These are phyloP conservation scores for Sclerotinia nivalis DNA, from an alignment of 2,329 filamentous ascomycete genomes.

Conservation along the genomic window DNA sequence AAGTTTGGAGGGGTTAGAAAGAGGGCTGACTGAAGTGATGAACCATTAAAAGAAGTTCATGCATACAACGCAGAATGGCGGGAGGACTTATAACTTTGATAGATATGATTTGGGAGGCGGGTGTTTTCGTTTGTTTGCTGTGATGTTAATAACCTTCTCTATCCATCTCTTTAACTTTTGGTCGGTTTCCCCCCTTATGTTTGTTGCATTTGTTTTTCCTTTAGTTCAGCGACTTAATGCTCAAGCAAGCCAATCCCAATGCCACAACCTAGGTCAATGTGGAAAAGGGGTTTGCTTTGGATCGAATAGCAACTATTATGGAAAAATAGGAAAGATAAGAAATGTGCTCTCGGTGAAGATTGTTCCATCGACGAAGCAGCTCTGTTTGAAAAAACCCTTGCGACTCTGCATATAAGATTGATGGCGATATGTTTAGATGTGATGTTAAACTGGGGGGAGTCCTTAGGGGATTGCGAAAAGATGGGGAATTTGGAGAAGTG, in stretches of 20 bases:
- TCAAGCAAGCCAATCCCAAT: not conserved
- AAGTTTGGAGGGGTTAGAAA: constrained; percentile 8
- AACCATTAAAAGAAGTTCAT: constrained; percentile 13
- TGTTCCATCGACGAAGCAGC: constrained; percentile 24
- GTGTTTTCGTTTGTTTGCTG: not conserved
- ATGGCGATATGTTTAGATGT: constrained; percentile 9
- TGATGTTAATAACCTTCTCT: not conserved
- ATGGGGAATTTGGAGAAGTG: constrained; percentile 26
- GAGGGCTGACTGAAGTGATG: constrained; percentile 19
- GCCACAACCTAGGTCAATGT: not conserved
- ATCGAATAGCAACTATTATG: constrained; percentile 1
- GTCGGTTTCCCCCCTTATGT: not conserved
- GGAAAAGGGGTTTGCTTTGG: not conserved
- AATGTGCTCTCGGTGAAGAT: constrained; percentile 22
- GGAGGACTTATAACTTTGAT: not conserved
- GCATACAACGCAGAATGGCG: constrained; percentile 8
- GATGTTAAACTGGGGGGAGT: constrained; percentile 9
- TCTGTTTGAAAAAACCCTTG: constrained; percentile 2
- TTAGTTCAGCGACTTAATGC: not conserved
- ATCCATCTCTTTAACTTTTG: not conserved
- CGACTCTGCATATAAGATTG: constrained; percentile 19
- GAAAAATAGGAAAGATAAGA: constrained; percentile 20
- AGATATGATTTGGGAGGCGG: not conserved
- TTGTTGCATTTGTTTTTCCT: not conserved
- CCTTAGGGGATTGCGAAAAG: constrained; percentile 18